A percentile compares a stretch with the other conserved stretches of the same genome.
phyloP scores from a whole-genome alignment of 768 basidiomycete genomes.

The Boletellus ananas region DNA sequence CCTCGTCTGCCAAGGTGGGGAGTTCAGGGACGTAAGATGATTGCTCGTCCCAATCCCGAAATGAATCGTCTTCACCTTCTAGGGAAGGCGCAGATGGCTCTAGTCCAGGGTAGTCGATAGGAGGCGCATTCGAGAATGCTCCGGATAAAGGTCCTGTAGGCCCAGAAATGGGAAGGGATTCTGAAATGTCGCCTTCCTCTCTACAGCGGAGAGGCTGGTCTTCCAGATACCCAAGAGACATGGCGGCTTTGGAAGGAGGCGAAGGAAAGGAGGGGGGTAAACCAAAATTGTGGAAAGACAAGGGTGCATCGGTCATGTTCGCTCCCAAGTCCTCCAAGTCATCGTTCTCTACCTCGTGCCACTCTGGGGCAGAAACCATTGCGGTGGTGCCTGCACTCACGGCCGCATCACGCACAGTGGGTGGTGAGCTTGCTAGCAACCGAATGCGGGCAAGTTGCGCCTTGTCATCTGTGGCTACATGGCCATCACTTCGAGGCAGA shows the following conservation, averaged over 20 bases:
- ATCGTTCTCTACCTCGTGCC: constrained; percentile 48
- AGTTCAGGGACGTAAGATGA: constrained; percentile 4
- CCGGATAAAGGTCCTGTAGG: constrained; percentile 49
- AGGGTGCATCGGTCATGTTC: constrained; percentile 6
- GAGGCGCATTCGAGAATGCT: constrained; percentile 31
- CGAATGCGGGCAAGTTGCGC: constrained; percentile 49
- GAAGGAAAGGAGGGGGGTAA: constrained; percentile 24
- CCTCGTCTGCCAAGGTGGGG: constrained; percentile 1
- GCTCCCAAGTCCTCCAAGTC: constrained; percentile 26
- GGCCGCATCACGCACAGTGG: constrained; percentile 17
- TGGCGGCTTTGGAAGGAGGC: constrained; percentile 40
- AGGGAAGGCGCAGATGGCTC: constrained; percentile 47
- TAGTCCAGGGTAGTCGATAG: constrained; percentile 26
- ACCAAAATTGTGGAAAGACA: constrained; percentile 4
- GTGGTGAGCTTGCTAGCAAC: constrained; percentile 52
- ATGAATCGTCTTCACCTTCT: constrained; percentile 22
- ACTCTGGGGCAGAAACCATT: constrained; percentile 47
- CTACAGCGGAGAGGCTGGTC: constrained; percentile 37
- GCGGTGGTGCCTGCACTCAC: constrained; percentile 10
- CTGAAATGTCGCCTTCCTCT: constrained; percentile 28
- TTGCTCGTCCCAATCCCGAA: constrained; percentile 20
- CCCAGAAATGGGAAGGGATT: constrained; percentile 34
- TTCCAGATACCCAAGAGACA: constrained; percentile 35
- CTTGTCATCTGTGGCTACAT: constrained; percentile 68
- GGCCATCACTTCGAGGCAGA: constrained; percentile 39